These are phyloP conservation scores for Neopestalotiopsis sp. DNA, from an alignment of 2,329 filamentous ascomycete species.

Conservation along the genomic window DNA sequence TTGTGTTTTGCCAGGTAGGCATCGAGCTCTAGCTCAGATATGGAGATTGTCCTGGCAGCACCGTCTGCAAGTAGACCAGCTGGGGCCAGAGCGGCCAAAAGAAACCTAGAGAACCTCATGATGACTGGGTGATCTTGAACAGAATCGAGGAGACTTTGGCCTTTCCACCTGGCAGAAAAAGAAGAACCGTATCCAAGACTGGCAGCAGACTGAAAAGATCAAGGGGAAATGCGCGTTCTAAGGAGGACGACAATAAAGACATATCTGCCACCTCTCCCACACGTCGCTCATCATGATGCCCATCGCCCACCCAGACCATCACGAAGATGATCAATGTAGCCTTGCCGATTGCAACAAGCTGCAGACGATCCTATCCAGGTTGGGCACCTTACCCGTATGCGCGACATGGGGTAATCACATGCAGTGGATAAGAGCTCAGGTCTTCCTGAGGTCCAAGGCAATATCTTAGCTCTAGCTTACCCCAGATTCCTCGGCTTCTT, in stretches of 20 bases:
- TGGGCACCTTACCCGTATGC: background rate
- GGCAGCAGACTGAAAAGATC: background rate
- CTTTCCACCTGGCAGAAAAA: background rate
- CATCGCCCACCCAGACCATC: background rate
- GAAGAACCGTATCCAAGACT: background rate
- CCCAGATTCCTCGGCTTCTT: conserved; percentile 11
- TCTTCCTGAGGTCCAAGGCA: background rate
- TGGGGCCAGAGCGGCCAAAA: conserved; percentile 40
- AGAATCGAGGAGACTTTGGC: background rate
- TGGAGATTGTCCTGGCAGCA: conserved; percentile 29
- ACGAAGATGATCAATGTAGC: background rate
- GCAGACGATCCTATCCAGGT: conserved; percentile 10
- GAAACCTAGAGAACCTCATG: conserved; percentile 43
- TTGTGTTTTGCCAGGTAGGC: conserved; percentile 48
- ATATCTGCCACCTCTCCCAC: background rate
- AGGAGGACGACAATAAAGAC: conserved; percentile 9
- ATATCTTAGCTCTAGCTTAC: conserved; percentile 8
- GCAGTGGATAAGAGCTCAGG: background rate
- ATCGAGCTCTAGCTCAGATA: conserved; percentile 43
- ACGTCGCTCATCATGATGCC: background rate
- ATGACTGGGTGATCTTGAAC: conserved; percentile 22
- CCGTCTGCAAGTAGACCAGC: conserved; percentile 36
- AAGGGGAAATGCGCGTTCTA: background rate
- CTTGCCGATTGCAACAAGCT: conserved; percentile 1
- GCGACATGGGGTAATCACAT: conserved; percentile 12